Base-by-base conservation (phyloP, 2,329 filamentous ascomycete species). In the Xylaria digitata region DNA sequence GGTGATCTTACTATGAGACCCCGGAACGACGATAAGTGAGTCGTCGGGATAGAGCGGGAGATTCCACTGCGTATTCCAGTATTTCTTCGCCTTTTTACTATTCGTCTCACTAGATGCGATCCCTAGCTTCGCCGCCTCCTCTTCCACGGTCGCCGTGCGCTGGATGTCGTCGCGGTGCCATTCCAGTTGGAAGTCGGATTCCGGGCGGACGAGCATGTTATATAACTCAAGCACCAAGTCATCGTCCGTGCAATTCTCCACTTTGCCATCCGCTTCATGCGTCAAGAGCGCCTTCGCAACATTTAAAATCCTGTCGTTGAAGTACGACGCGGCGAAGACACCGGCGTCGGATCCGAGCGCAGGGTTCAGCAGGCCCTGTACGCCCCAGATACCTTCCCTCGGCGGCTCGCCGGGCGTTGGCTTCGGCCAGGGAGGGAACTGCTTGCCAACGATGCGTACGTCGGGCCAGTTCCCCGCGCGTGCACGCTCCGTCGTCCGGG, bases 161-260 rank as follows among this genome's bases (percentile, higher is more conserved):
- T 89, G 83, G 53, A 97, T 90, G 75, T 96, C 93, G 75, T 97
- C 94, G 37, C 94, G 84, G 77, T 97, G 94, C 94, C 94, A 97
- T 55, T 90, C 82, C 56, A 97, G 84, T 74, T 87, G 88, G 74
- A 95, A 97, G 71, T 90, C 87, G 2, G 76, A 72, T 45, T 89
- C 88, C 0, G 93, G 93, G 5, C 91, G 83, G 15, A 96, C 89
- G 7, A 97, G 88, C 79, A 97, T 85, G 77, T 97, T 97, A 80
- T 93, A 94, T 19, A 97, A 82, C 80, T 97, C 94, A 89, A 97
- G 66, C 45, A 95, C 90, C 23, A 97, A 82, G 1, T 89, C 83
- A 5, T 90, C 87, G 40, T 89, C 86, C 19, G 43, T 57, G 48
- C 62, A 68, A n/a, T 50, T 49, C 1, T 17, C 53, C 6, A 6